Evolutionary conservation across 371 early-diverging fungal genomes (phyloP).

Genomic region (Funneliformis caledonium): DNA sequence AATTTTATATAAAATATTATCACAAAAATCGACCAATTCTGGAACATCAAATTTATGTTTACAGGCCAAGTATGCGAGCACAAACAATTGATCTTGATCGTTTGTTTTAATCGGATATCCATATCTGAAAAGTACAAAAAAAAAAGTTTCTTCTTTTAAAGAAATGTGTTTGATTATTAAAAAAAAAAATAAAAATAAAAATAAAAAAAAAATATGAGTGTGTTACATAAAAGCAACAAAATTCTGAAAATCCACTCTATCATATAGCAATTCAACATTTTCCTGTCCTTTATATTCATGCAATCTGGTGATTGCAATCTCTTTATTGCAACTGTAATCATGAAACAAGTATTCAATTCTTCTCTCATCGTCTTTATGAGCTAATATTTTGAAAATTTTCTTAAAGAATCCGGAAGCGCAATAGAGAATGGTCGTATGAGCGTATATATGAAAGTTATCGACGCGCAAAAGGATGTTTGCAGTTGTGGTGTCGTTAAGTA

Average conservation of each 20-base stretch:
- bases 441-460: slow-evolving; percentile 14
- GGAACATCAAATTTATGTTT: slow-evolving; percentile 17
- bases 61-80: slow-evolving; percentile 5
- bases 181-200: too few species aligned
- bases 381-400: background rate
- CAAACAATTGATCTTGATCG: background rate
- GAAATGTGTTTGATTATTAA: background rate
- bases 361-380: background rate
- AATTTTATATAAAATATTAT: background rate
- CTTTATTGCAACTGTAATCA: slow-evolving; percentile 13
- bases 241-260: background rate
- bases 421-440: background rate
- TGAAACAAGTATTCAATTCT: background rate
- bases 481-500: slow-evolving; percentile 13
- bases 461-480: slow-evolving; percentile 3
- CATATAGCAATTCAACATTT: background rate
- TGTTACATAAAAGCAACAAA: slow-evolving; percentile 8
- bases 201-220: background rate
- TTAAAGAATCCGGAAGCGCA: background rate
- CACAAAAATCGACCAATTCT: slow-evolving; percentile 11
- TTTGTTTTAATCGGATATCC: slow-evolving; percentile 5
- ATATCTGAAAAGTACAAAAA: background rate
- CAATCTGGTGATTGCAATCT: background rate
- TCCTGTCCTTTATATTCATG: slow-evolving; percentile 7
- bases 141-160: background rate